These are phyloP conservation scores for Saprolegnia diclina DNA, from an alignment of 352 stramenopile species.

Conservation along the genomic window DNA sequence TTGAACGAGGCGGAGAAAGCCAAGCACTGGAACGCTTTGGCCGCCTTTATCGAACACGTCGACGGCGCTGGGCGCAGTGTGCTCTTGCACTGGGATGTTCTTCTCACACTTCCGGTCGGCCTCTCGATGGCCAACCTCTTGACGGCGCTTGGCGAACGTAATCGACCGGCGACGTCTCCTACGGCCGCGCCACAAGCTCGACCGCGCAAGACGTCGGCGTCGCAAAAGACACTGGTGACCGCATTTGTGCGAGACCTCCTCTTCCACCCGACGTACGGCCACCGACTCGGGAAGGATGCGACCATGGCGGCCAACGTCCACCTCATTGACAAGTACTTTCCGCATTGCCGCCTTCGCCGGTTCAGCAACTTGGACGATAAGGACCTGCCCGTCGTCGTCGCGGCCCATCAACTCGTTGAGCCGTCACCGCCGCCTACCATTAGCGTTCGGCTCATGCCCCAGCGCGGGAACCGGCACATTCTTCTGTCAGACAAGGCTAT, in stretches of 20 bases:
- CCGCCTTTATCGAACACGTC: conserved; percentile 48
- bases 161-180: conserved; percentile 33
- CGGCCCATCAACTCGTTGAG: neutral
- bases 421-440: neutral
- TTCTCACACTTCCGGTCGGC: conserved; percentile 30
- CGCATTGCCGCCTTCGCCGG: conserved; percentile 53
- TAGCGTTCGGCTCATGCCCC: too few species aligned
- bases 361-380: conserved; percentile 60
- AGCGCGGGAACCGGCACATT: neutral
- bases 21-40: conserved; percentile 30
- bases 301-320: conserved; percentile 39
- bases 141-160: conserved; percentile 50
- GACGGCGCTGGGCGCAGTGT: conserved; percentile 48
- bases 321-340: conserved; percentile 64
- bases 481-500: neutral
- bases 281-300: conserved; percentile 34
- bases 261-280: conserved; percentile 66
- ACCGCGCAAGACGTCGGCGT: conserved; percentile 24
- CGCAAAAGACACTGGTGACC: conserved; percentile 45
- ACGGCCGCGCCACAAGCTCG: conserved; percentile 19
- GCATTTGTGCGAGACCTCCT: conserved; percentile 71
- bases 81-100: conserved; percentile 55
- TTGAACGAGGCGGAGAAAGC: neutral
- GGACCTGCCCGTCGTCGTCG: conserved; percentile 13
- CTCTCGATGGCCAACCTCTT: conserved; percentile 57